phyloP scores from a whole-genome alignment of 805 yeast genomes.

The Maudiozyma saulgeensis region DNA sequence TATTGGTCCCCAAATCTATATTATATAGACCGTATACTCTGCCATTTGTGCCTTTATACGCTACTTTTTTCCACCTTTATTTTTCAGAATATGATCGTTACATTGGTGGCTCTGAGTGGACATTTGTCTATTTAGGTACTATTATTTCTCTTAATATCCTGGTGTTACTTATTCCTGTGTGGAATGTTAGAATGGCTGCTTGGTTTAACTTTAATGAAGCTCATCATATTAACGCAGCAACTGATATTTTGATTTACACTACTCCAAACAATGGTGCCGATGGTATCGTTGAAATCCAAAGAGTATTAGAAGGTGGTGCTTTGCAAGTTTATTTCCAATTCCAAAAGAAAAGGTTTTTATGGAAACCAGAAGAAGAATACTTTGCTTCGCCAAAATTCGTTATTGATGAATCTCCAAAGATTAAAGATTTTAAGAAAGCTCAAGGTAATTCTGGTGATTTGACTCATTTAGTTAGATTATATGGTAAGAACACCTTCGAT shows the following conservation, averaged over 20 bases:
- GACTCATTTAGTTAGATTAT: constrained; percentile 42
- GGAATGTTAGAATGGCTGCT: constrained; percentile 71
- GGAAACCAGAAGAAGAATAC: constrained; percentile 39
- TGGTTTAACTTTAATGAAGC: constrained; percentile 58
- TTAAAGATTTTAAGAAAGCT: constrained; percentile 46
- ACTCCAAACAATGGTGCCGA: constrained; percentile 81
- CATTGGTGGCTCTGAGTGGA: constrained; percentile 91
- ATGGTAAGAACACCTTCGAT: constrained; percentile 83
- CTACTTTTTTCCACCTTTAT: constrained; percentile 60
- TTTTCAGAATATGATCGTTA: constrained; percentile 62
- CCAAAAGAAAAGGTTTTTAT: constrained; percentile 86
- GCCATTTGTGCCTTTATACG: constrained; percentile 75
- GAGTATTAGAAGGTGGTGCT: constrained; percentile 47
- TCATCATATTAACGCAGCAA: constrained; percentile 47
- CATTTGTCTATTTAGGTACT: constrained; percentile 74
- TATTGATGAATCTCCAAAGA: constrained; percentile 47
- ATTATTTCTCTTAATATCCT: constrained; percentile 64
- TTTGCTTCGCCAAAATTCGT: constrained; percentile 77
- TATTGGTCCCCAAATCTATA: constrained; percentile 59
- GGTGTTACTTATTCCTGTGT: constrained; percentile 83
- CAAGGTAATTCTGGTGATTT: constrained; percentile 51
- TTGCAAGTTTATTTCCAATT: constrained; percentile 64
- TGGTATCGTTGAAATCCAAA: constrained; percentile 57
- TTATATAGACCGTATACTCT: constrained; percentile 65
- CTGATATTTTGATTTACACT: constrained; percentile 67